A percentile compares a stretch with the other conserved stretches of the same genome.
phyloP scores from a whole-genome alignment of 768 basidiomycete species.

The Tylopilus plumbeoviolaceoides region DNA sequence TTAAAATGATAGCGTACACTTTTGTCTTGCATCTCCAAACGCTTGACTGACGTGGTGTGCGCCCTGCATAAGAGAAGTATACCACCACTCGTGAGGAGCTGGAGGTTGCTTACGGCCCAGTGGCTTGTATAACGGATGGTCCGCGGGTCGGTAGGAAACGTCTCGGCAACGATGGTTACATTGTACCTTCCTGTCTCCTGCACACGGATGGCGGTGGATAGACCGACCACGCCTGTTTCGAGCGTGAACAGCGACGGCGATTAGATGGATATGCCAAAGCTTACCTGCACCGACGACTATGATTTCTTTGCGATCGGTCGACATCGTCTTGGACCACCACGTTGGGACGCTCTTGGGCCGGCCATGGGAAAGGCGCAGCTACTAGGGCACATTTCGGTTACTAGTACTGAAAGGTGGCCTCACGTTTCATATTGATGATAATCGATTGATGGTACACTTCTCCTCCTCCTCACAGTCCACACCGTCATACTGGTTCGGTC shows the following conservation, averaged over 20 bases:
- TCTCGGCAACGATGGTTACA: constrained; percentile 69
- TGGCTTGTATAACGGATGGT: constrained; percentile 73
- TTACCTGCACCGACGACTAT: constrained; percentile 41
- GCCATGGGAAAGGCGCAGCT: too few species aligned
- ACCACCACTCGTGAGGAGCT: not conserved
- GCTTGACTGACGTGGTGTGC: constrained; percentile 72
- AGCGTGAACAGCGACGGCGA: not conserved
- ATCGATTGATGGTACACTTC: not conserved
- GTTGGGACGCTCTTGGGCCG: too few species aligned
- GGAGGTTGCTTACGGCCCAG: constrained; percentile 62
- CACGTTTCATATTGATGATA: not conserved
- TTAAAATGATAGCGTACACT: constrained; percentile 37
- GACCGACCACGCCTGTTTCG: constrained; percentile 64
- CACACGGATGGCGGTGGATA: constrained; percentile 69
- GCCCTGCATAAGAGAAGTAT: constrained; percentile 44
- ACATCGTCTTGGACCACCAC: too few species aligned
- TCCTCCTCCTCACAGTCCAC: not conserved
- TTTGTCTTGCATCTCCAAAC: constrained; percentile 47
- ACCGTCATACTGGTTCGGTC: not conserved
- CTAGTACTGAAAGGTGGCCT: not conserved
- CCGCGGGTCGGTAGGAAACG: constrained; percentile 68
- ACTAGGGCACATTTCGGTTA: too few species aligned
- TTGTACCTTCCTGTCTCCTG: constrained; percentile 59
- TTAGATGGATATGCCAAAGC: not conserved
- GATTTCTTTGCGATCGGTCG: constrained; percentile 23